phyloP scores from a whole-genome alignment of 257 asterid species.

The Solanum sejunctum region DNA sequence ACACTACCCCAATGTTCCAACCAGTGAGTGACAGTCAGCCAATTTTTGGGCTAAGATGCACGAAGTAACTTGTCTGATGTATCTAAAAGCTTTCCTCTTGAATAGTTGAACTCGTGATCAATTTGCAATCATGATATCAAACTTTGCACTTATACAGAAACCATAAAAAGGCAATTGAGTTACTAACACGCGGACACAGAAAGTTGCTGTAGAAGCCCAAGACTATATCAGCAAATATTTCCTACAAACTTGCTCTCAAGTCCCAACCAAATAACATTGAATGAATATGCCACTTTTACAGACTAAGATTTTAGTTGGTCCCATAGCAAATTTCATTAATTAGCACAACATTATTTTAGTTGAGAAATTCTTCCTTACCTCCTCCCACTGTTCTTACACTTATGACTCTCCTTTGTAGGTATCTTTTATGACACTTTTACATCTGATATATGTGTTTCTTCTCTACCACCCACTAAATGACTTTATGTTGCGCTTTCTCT shows the following conservation, averaged over 20 bases:
- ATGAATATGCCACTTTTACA: not conserved
- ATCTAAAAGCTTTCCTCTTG: not conserved
- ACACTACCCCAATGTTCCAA: not conserved
- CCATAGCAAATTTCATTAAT: not conserved
- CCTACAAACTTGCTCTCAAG: not conserved
- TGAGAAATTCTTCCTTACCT: not conserved
- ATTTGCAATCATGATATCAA: not conserved
- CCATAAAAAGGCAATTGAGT: not conserved
- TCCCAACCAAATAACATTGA: not conserved
- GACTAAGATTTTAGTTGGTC: not conserved
- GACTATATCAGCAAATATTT: not conserved
- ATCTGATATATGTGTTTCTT: not conserved
- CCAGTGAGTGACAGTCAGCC: not conserved
- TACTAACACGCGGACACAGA: not conserved
- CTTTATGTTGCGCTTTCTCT: not conserved
- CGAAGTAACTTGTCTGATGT: not conserved
- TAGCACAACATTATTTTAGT: not conserved
- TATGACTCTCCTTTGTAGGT: not conserved
- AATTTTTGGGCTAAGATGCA: not conserved
- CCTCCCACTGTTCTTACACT: not conserved
- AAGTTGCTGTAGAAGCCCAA: not conserved
- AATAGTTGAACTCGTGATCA: not conserved
- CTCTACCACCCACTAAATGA: not conserved
- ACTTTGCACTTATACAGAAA: not conserved
- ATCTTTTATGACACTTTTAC: not conserved